These are phyloP conservation scores for Tranzscheliella williamsii DNA, from an alignment of 1,284 basidiomycete genomes.

Conservation along the genomic window DNA sequence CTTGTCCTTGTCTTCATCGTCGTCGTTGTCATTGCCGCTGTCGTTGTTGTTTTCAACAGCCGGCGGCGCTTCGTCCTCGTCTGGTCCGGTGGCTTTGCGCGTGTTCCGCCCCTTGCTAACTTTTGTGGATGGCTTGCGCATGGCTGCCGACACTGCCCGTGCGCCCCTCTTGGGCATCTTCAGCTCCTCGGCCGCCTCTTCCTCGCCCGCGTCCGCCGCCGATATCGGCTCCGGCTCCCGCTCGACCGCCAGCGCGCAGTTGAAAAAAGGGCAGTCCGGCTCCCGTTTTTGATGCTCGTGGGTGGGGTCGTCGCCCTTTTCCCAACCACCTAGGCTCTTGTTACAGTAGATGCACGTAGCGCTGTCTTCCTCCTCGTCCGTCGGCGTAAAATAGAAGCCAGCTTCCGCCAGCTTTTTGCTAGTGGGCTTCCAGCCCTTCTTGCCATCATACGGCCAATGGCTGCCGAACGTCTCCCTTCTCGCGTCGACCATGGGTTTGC, in stretches of 20 bases:
- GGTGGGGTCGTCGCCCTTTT: conserved; percentile 57
- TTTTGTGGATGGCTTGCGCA: neutral
- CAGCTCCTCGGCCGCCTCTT: neutral
- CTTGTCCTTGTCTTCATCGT: neutral
- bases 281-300: conserved; percentile 55
- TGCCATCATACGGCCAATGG: conserved; percentile 57
- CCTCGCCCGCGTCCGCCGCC: neutral
- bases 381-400: conserved; percentile 57
- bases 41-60: conserved; percentile 3
- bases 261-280: conserved; percentile 59
- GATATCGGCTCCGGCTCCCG: neutral
- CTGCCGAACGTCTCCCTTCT: conserved; percentile 54
- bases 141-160: conserved; percentile 9
- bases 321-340: conserved; percentile 57
- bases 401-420: conserved; percentile 59
- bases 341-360: conserved; percentile 59
- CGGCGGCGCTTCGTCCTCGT: no score
- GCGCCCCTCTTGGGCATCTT: conserved; percentile 17
- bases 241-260: conserved; percentile 18
- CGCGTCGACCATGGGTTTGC: conserved; percentile 46
- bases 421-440: conserved; percentile 60
- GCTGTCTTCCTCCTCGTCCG: conserved; percentile 49
- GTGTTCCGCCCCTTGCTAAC: neutral
- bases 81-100: conserved; percentile 1
- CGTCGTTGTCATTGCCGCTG: conserved; percentile 1